These are phyloP conservation scores for Nyssa sinensis DNA, from an alignment of 148 eudicot species.

Conservation along the genomic window DNA sequence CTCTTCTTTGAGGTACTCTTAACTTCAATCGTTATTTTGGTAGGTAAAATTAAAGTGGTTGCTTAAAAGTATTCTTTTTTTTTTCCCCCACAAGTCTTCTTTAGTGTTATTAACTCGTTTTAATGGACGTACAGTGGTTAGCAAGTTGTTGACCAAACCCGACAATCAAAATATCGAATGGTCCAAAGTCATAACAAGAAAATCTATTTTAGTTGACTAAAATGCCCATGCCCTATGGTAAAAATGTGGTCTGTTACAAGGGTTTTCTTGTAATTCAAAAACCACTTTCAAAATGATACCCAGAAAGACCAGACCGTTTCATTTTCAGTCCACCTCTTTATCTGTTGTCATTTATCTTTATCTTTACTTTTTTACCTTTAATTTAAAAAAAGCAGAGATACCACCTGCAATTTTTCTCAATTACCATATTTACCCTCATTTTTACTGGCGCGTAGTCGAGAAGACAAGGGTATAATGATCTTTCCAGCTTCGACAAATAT, in stretches of 20 bases:
- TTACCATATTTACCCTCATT: neutral
- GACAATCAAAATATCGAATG: neutral
- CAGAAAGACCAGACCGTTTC: neutral
- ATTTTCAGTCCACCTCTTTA: neutral
- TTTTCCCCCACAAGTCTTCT: no score
- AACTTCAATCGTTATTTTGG: no score
- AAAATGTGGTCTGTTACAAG: neutral
- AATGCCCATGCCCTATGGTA: neutral
- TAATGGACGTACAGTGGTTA: no score
- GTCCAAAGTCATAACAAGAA: slow-evolving; percentile 11
- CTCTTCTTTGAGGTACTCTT: no score
- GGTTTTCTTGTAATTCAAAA: neutral
- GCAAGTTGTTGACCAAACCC: slow-evolving; percentile 17
- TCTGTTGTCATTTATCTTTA: neutral
- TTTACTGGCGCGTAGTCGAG: neutral
- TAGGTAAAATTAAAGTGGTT: no score
- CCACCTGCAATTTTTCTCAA: neutral
- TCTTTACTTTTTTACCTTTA: neutral
- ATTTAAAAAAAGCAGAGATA: neutral
- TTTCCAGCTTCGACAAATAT: neutral
- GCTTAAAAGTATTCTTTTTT: no score
- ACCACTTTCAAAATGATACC: neutral
- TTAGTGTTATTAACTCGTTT: no score
- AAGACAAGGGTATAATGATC: neutral
- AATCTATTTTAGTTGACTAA: neutral